Percentiles rank a stretch among this genome's conserved stretches.
phyloP scores from a whole-genome alignment of 345 rosid genomes.

The Nasturtium officinale region DNA sequence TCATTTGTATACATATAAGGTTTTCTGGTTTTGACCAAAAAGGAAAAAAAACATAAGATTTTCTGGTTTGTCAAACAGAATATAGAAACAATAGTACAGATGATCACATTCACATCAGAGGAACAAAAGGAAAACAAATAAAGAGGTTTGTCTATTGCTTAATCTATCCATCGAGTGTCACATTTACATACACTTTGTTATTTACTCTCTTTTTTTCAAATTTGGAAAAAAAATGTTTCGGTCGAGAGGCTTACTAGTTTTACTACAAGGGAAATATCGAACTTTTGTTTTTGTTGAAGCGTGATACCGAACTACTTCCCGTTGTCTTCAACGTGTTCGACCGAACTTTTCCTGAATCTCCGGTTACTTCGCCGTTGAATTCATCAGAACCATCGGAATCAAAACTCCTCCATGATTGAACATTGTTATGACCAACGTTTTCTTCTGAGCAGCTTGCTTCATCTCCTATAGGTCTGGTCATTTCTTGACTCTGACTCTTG shows the following conservation, averaged over 20 bases:
- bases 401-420: not conserved
- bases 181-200: not conserved
- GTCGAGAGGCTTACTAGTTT: conserved; percentile 5
- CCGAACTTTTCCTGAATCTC: conserved; percentile 3
- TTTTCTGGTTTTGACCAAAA: too few relatives aligned
- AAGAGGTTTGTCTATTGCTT: not conserved
- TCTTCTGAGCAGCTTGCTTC: conserved; percentile 33
- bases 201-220: not conserved
- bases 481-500: conserved; percentile 4
- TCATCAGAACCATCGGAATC: conserved; percentile 9
- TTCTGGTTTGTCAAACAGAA: not conserved
- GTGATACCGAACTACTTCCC: conserved; percentile 28
- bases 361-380: conserved; percentile 13
- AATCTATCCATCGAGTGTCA: not conserved
- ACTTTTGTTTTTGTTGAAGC: conserved; percentile 33
- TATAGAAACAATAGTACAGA: not conserved
- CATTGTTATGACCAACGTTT: not conserved
- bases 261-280: conserved; percentile 33
- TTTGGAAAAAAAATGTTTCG: not conserved
- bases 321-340: conserved; percentile 10
- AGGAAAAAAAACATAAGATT: not conserved
- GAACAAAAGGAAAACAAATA: not conserved
- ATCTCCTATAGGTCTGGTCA: conserved; percentile 4
- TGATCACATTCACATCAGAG: not conserved
- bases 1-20: too few relatives aligned